A percentile compares a stretch with the other conserved stretches of the same genome.
Evolutionary conservation across 106 monocot species (phyloP).

Genomic region (Agapanthus africanus): DNA sequence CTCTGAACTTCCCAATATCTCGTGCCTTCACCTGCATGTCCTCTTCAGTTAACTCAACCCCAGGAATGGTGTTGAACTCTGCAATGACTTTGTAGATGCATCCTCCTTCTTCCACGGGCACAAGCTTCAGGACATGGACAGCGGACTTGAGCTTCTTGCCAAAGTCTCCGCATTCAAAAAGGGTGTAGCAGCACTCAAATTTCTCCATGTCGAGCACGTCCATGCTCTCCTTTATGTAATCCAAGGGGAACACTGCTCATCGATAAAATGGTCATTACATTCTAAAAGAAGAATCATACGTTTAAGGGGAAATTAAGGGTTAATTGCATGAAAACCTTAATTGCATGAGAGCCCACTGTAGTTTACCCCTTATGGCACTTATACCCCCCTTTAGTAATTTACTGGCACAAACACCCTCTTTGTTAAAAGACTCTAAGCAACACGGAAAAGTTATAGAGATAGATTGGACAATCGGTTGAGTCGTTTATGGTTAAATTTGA

Average conservation of each 20-base stretch:
- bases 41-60: background rate
- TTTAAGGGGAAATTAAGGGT: too few relatives aligned
- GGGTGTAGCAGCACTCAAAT: background rate
- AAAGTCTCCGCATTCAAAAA: background rate
- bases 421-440: too few relatives aligned
- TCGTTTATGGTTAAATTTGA: too few relatives aligned
- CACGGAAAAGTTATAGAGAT: too few relatives aligned
- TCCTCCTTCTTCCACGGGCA: background rate
- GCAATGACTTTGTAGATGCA: background rate
- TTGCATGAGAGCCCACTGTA: too few relatives aligned
- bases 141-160: background rate
- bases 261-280: background rate
- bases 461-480: too few relatives aligned
- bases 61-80: background rate
- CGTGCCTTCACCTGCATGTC: background rate
- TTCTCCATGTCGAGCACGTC: slow-evolving; percentile 8
- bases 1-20: slow-evolving; percentile 1
- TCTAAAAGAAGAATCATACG: too few relatives aligned
- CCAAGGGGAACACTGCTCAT: background rate
- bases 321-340: too few relatives aligned
- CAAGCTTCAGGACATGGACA: background rate
- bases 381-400: too few relatives aligned
- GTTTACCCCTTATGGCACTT: too few relatives aligned
- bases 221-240: background rate
- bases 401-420: too few relatives aligned